These are phyloP conservation scores for Alternaria rosae DNA, from an alignment of 2,329 filamentous ascomycete species.

Conservation along the genomic window DNA sequence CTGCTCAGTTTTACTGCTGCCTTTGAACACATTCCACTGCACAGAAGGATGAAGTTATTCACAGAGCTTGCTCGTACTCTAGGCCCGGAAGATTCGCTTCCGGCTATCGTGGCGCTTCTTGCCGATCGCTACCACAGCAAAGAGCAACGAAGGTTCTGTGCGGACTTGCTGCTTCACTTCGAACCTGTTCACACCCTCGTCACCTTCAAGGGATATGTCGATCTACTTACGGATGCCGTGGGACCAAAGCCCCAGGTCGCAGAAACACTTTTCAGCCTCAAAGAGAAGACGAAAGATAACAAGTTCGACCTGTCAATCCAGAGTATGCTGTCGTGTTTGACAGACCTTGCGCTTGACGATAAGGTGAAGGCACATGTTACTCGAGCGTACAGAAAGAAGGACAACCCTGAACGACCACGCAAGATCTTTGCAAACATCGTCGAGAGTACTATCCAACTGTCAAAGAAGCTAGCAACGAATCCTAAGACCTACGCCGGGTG, in stretches of 20 bases:
- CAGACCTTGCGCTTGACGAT: constrained; percentile 46
- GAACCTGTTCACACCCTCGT: constrained; percentile 75
- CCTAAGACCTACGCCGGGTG: constrained; percentile 51
- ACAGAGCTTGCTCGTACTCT: constrained; percentile 84
- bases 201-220: constrained; percentile 77
- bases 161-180: constrained; percentile 76
- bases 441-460: constrained; percentile 60
- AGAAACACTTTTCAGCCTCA: constrained; percentile 71
- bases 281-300: constrained; percentile 51
- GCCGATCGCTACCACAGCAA: constrained; percentile 87
- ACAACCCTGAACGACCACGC: constrained; percentile 37
- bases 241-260: constrained; percentile 77
- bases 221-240: constrained; percentile 77
- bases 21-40: constrained; percentile 92
- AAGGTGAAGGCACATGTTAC: constrained; percentile 41
- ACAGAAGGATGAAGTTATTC: constrained; percentile 83
- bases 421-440: constrained; percentile 48
- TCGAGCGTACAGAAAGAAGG: constrained; percentile 39
- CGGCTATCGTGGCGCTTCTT: constrained; percentile 86
- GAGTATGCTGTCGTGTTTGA: constrained; percentile 50
- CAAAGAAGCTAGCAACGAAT: constrained; percentile 65
- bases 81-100: constrained; percentile 85
- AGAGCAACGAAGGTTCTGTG: constrained; percentile 76
- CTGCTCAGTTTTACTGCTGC: constrained; percentile 96
- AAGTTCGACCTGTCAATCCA: constrained; percentile 47